Evolutionary conservation across 768 basidiomycete species (phyloP).

Genomic region (Sutorius australiensis): DNA sequence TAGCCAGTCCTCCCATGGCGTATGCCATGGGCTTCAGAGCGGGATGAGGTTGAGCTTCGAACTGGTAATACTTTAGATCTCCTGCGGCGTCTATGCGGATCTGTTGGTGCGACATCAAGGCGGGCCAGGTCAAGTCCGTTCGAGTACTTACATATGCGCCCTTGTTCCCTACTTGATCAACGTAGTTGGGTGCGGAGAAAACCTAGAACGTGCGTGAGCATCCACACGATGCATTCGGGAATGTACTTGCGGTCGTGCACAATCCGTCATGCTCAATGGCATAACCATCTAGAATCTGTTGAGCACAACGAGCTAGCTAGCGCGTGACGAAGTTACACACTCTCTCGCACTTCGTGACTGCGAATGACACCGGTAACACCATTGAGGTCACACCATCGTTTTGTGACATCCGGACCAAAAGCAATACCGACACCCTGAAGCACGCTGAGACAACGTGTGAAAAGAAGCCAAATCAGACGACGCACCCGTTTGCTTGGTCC

Average conservation of each 20-base stretch:
- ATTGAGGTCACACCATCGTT: constrained; percentile 84
- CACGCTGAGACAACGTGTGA: constrained; percentile 13
- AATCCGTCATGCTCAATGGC: constrained; percentile 92
- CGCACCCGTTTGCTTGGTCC: constrained; percentile 94
- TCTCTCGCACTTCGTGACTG: constrained; percentile 95
- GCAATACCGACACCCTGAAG: constrained; percentile 87
- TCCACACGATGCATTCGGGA: neutral
- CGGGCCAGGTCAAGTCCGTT: neutral
- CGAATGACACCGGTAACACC: constrained; percentile 86
- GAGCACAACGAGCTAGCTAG: neutral
- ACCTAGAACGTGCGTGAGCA: constrained; percentile 45
- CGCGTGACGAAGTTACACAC: constrained; percentile 35
- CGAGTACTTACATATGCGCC: constrained; percentile 73
- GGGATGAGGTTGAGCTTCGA: constrained; percentile 84
- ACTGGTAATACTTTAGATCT: constrained; percentile 69
- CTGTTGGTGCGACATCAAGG: constrained; percentile 35
- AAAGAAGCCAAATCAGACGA: constrained; percentile 7
- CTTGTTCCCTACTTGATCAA: constrained; percentile 88
- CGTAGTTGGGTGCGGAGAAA: constrained; percentile 94
- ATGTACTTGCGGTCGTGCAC: constrained; percentile 76
- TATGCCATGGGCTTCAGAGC: constrained; percentile 94
- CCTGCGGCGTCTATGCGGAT: constrained; percentile 81
- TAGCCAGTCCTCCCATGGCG: constrained; percentile 59
- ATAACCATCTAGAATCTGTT: constrained; percentile 66
- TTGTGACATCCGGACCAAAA: constrained; percentile 94